These are phyloP conservation scores for Ormosia emarginata DNA, from an alignment of 306 rosid species.

Conservation along the genomic window DNA sequence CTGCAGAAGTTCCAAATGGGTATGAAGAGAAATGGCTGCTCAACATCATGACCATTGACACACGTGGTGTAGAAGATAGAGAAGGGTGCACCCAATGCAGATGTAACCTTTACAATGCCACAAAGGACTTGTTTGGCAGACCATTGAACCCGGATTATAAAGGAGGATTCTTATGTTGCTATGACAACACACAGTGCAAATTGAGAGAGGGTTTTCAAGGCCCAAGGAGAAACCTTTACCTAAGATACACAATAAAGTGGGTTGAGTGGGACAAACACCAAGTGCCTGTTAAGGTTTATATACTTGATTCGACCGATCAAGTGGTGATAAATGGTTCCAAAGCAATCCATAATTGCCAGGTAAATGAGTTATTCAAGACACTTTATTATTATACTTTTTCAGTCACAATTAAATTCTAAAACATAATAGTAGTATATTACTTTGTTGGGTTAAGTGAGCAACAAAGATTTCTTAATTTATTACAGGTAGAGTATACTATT, in stretches of 20 bases:
- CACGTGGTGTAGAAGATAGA: background rate
- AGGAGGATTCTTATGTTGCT: constrained; percentile 25
- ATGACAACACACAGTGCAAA: background rate
- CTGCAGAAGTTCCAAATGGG: constrained; percentile 13
- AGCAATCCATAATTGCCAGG: constrained; percentile 1
- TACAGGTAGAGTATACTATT: background rate
- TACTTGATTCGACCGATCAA: background rate
- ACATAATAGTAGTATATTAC: no score
- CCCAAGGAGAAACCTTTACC: background rate
- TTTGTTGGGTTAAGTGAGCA: no score
- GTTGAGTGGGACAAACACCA: constrained; percentile 6
- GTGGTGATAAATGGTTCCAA: background rate
- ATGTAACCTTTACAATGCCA: background rate
- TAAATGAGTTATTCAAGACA: background rate
- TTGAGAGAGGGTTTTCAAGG: background rate
- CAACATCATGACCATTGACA: background rate
- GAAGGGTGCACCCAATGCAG: background rate
- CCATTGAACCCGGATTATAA: background rate
- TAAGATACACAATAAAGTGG: background rate
- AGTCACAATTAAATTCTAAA: no score
- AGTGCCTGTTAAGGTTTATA: background rate
- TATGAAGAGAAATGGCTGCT: background rate
- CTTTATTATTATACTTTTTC: no score
- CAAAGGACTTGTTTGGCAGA: background rate
- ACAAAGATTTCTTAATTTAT: background rate